Evolutionary conservation across 2,329 filamentous ascomycete genomes (phyloP).

Genomic region (Lasiodiplodia gonubiensis): DNA sequence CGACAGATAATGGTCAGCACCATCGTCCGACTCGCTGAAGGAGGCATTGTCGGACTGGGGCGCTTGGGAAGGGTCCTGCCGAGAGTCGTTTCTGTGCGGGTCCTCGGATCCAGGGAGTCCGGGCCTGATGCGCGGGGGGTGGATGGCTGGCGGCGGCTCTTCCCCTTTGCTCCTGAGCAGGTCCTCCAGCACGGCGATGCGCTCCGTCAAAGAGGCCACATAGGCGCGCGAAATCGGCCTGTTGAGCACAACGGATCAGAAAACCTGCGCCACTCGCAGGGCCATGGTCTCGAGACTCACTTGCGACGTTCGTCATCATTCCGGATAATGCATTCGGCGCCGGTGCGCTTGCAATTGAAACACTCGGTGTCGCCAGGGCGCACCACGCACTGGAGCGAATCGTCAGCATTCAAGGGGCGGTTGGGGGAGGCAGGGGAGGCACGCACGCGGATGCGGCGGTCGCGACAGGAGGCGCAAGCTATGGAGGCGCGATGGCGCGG

Average conservation of each 20-base stretch:
- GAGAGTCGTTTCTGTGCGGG: constrained; percentile 29
- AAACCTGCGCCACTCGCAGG: neutral
- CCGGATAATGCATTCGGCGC: constrained; percentile 61
- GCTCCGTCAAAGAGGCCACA: constrained; percentile 62
- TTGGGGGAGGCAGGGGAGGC: constrained; percentile 16
- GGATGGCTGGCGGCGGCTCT: constrained; percentile 56
- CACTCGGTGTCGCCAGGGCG: constrained; percentile 58
- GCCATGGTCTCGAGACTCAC: constrained; percentile 43
- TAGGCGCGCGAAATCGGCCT: constrained; percentile 65
- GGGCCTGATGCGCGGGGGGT: constrained; percentile 59
- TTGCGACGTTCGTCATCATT: constrained; percentile 63
- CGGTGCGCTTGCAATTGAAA: constrained; percentile 59
- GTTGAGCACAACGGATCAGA: constrained; percentile 9
- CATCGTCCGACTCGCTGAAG: constrained; percentile 34
- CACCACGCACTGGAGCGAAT: constrained; percentile 56
- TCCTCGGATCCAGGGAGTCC: constrained; percentile 42
- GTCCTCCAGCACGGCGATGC: constrained; percentile 58
- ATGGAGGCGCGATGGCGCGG: constrained; percentile 56
- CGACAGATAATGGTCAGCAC: constrained; percentile 13
- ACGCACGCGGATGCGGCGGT: constrained; percentile 50
- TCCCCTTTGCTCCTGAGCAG: constrained; percentile 59
- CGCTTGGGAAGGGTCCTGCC: constrained; percentile 35
- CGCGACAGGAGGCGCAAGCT: constrained; percentile 61
- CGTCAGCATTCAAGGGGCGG: constrained; percentile 34
- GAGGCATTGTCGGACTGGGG: constrained; percentile 41